Evolutionary conservation across 495 filamentous ascomycete species (phyloP), one percentile per base, ranked within the genome.

Genomic region (Penicillium diatomitis): DNA sequence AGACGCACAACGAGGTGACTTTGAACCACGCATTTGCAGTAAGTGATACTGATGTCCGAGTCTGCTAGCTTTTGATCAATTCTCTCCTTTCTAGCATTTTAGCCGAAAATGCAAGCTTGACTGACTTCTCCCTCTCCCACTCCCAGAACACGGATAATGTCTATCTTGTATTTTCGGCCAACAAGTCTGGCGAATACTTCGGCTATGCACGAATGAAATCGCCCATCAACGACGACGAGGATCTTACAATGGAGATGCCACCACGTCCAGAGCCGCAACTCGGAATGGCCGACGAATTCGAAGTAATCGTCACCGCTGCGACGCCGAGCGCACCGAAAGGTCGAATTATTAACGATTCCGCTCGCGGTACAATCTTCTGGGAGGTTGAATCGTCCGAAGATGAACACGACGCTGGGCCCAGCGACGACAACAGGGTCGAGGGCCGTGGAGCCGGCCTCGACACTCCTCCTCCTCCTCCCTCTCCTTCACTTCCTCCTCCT

Each of bases 101-200:
- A 31, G 29, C 40, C 32, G 7, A 4, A 30, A 3, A n/a, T n/a
- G n/a, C 11, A 30, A 32, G 20, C 6, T 8, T 6, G 3, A 6
- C 28, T n/a, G 3, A 10, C 40, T 42, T 3, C 29, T 34, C 6
- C 12, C 27, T 30, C 4, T 44, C 4, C 27, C 32, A 6, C 31
- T 43, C 49, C 35, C 51, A 95, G 90, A 74, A 69, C 10, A 80
- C 85, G 20, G 87, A 94, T 42, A 85, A 88, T 60, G 90, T 97
- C n/a, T 96, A 91, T 58, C 75, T 98, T 32, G 83, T 98, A 28
- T 98, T 98, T 65, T 96, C 90, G 9, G 92, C 90, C 8, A 98
- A 97, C 68, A 97, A 96, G 58, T 97, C 92, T 0, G 92, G 92
- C 12, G 92, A 96, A 66, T 98, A 96, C 57, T 96, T 92, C 64